Conservation (phyloP, 164 flowering plant species). For the Umbilicus rupestris region DNA sequence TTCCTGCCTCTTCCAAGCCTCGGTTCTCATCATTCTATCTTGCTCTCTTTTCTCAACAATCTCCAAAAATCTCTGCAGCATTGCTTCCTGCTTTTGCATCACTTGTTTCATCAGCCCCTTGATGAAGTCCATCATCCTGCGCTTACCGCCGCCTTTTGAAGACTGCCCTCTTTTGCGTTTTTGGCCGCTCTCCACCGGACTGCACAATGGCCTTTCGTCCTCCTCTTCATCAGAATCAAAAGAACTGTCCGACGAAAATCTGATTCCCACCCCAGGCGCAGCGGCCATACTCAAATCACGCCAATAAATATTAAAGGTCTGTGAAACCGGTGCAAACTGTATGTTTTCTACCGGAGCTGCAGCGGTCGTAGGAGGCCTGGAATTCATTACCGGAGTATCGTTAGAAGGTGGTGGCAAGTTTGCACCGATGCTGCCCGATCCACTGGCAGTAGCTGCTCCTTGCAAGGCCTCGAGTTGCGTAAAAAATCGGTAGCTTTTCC, state of each 20-base stretch:
- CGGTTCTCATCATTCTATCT: constrained; percentile 58
- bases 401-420: constrained; percentile 4
- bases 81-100: constrained; percentile 60
- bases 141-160: constrained; percentile 5
- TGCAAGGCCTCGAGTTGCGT: constrained; percentile 61
- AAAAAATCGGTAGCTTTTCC: constrained; percentile 54
- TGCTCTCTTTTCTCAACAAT: constrained; percentile 67
- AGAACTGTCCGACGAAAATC: constrained; percentile 40
- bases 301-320: background rate
- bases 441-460: no score
- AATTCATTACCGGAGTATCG: background rate
- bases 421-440: no score
- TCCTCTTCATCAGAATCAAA: constrained; percentile 21
- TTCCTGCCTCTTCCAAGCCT: constrained; percentile 71
- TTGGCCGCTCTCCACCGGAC: constrained; percentile 14
- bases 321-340: constrained; percentile 4
- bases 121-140: constrained; percentile 48
- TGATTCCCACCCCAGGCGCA: constrained; percentile 19
- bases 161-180: constrained; percentile 34
- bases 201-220: constrained; percentile 11
- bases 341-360: background rate
- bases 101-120: constrained; percentile 59
- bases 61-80: constrained; percentile 57
- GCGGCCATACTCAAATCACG: background rate
- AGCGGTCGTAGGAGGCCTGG: constrained; percentile 3